Conservation (phyloP, 371 early-diverging fungal species). For the Dinochytrium kinnereticum region DNA sequence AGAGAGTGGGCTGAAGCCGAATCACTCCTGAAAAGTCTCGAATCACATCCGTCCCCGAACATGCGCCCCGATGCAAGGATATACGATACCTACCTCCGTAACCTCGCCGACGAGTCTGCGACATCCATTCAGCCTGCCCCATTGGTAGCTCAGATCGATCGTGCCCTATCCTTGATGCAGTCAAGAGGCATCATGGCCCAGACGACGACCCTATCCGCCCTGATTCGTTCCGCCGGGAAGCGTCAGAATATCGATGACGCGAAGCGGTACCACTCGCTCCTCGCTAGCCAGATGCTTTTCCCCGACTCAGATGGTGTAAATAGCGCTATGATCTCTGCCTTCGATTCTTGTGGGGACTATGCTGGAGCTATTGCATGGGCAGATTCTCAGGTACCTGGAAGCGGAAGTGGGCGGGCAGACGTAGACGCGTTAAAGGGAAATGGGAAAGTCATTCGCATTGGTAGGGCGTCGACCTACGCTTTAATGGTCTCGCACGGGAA, state of each 20-base stretch:
- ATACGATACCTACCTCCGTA: background rate
- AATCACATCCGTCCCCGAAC: background rate
- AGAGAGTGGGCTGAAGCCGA: conserved; percentile 26
- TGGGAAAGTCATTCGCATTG: conserved; percentile 11
- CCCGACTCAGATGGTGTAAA: conserved; percentile 17
- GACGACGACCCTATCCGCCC: background rate
- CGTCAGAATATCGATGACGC: background rate
- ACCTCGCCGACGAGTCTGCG: background rate
- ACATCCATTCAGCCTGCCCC: background rate
- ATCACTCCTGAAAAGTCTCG: background rate
- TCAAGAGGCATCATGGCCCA: background rate
- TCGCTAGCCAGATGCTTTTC: background rate
- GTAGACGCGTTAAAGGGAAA: background rate
- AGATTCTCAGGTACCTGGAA: conserved; percentile 13
- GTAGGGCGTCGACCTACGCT: conserved; percentile 23
- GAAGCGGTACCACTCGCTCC: background rate
- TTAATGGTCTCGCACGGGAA: conserved; percentile 40
- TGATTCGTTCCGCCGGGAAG: conserved; percentile 19
- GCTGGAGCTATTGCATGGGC: conserved; percentile 28
- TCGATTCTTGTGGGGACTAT: conserved; percentile 7
- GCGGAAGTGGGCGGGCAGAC: conserved; percentile 21
- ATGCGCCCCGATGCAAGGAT: background rate
- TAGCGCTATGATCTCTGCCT: conserved; percentile 25
- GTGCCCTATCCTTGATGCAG: background rate
- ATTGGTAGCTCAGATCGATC: background rate